Conservation (phyloP, 176 grass and related monocot species). For the Bothriochloa decipiens region DNA sequence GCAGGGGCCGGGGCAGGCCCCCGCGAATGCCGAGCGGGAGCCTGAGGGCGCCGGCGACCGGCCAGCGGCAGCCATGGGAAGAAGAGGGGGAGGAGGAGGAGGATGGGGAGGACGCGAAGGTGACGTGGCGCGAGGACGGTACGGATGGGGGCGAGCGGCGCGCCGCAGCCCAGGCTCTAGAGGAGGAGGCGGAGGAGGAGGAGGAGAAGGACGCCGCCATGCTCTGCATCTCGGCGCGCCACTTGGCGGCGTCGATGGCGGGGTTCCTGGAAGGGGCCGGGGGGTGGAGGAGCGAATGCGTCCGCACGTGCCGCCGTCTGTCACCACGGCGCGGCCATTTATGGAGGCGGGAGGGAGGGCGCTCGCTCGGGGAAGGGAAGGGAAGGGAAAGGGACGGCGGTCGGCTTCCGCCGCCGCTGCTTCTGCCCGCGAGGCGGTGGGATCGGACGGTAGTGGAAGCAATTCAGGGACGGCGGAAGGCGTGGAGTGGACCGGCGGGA, state of each 20-base stretch:
- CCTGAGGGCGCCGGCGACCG: not conserved
- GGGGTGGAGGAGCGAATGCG: not conserved
- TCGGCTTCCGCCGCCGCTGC: not conserved
- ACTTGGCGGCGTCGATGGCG: not conserved
- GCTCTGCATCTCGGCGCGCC: constrained; percentile 46
- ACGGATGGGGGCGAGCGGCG: constrained; percentile 9
- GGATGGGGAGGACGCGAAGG: not conserved
- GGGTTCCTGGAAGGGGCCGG: not conserved
- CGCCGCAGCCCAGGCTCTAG: constrained; percentile 16
- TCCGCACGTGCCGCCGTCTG: no score
- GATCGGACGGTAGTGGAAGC: no score
- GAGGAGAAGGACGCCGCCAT: constrained; percentile 18
- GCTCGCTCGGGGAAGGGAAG: not conserved
- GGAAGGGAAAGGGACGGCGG: not conserved
- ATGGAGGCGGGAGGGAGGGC: not conserved
- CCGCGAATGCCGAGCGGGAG: constrained; percentile 40
- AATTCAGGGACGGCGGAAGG: no score
- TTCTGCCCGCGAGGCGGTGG: not conserved
- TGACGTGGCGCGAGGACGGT: constrained; percentile 8
- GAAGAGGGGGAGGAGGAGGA: not conserved
- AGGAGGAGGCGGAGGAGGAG: not conserved
- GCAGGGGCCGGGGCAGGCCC: not conserved
- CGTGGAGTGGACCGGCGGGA: no score
- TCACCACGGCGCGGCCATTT: constrained; percentile 33
- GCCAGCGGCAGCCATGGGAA: constrained; percentile 2